Conservation (phyloP, 208 protist genomes). For the Leishmania lainsoni region DNA sequence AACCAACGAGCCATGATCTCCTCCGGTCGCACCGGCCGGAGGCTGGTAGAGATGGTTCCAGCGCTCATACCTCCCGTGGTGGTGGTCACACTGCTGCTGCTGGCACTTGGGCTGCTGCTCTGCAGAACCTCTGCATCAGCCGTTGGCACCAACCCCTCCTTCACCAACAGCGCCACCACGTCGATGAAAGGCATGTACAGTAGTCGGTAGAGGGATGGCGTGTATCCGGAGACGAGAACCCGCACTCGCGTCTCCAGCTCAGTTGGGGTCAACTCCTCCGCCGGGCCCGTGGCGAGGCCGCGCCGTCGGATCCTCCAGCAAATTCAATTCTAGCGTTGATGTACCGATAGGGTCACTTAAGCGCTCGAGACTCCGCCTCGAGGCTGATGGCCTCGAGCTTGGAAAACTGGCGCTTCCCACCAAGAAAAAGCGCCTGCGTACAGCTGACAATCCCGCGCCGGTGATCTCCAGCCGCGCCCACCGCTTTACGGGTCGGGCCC, state of each 20-base stretch:
- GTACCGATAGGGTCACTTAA: not conserved
- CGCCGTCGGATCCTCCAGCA: constrained; percentile 89
- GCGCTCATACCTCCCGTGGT: not conserved
- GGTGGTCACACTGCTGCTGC: not conserved
- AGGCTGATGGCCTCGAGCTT: not conserved
- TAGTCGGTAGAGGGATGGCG: constrained; percentile 55
- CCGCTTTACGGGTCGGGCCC: too few relatives aligned
- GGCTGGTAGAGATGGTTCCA: not conserved
- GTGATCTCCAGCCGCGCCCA: not conserved
- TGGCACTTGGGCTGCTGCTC: constrained; percentile 1
- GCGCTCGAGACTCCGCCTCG: constrained; percentile 3
- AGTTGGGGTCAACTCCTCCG: constrained; percentile 70
- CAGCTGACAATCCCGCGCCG: not conserved
- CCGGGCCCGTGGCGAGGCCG: constrained; percentile 64
- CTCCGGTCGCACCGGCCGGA: constrained; percentile 31
- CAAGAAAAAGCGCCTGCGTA: not conserved
- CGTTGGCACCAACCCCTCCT: constrained; percentile 48
- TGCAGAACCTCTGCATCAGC: not conserved
- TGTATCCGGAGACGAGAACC: constrained; percentile 55
- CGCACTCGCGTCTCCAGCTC: constrained; percentile 76
- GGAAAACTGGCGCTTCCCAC: not conserved
- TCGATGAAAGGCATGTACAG: constrained; percentile 84
- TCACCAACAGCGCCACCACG: constrained; percentile 51
- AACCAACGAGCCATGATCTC: constrained; percentile 74
- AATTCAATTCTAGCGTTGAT: constrained; percentile 54